Evolutionary conservation across 2,329 filamentous ascomycete genomes (phyloP).

Genomic region (Colletotrichum liriopes): DNA sequence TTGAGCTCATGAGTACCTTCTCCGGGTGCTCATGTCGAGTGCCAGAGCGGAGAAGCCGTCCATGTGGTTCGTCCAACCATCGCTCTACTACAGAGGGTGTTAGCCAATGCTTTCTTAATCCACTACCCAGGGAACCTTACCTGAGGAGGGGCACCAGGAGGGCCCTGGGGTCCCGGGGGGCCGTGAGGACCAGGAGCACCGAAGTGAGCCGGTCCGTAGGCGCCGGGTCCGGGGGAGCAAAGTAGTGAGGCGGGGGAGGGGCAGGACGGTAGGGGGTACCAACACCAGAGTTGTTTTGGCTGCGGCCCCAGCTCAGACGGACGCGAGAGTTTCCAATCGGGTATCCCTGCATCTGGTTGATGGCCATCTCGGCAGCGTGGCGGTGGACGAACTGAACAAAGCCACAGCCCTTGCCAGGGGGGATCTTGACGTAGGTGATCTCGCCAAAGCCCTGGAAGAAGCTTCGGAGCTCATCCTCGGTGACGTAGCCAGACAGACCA

Average conservation of each 20-base stretch:
- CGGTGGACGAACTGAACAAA: constrained; percentile 99
- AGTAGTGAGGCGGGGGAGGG: constrained; percentile 75
- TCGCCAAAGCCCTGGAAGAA: constrained; percentile 99
- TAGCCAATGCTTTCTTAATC: constrained; percentile 1
- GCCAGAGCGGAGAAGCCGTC: constrained; percentile 14
- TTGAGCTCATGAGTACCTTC: not conserved
- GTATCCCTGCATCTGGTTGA: constrained; percentile 99
- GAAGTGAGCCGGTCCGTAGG: constrained; percentile 64
- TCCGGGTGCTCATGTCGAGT: constrained; percentile 7
- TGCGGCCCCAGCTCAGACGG: constrained; percentile 96
- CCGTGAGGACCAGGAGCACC: constrained; percentile 64
- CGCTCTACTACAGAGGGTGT: constrained; percentile 32
- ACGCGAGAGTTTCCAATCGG: constrained; percentile 99
- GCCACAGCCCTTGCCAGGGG: constrained; percentile 97
- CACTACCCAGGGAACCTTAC: constrained; percentile 8
- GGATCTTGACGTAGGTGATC: constrained; percentile 99
- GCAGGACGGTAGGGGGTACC: constrained; percentile 97
- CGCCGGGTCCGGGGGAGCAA: constrained; percentile 58
- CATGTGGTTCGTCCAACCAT: constrained; percentile 13
- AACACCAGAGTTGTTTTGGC: constrained; percentile 99
- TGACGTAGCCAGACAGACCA: constrained; percentile 96
- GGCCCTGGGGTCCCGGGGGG: constrained; percentile 54
- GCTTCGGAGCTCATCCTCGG: constrained; percentile 98
- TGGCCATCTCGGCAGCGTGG: constrained; percentile 99
- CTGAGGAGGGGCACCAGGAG: constrained; percentile 54